Percentiles rank a stretch among this genome's conserved stretches.
Conservation (phyloP, 768 basidiomycete species). For the Trichaptum fuscoviolaceum region DNA sequence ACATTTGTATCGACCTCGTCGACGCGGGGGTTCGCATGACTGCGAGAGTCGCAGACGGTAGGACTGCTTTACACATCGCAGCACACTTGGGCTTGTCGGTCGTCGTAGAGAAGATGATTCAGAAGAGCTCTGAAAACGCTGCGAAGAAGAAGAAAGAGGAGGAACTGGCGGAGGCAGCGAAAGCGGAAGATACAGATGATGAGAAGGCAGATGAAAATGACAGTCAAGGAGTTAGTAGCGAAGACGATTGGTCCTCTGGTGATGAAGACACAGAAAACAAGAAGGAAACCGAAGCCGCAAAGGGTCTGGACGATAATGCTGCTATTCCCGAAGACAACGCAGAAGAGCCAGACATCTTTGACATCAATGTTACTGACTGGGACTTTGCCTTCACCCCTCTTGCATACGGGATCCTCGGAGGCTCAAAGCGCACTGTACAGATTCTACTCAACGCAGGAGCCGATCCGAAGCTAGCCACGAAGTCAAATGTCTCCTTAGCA, state of each 20-base stretch:
- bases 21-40: constrained; percentile 53
- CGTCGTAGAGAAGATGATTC: constrained; percentile 46
- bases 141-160: constrained; percentile 18
- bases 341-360: constrained; percentile 50
- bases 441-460: constrained; percentile 43
- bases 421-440: constrained; percentile 39
- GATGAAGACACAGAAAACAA: constrained; percentile 16
- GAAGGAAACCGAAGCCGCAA: neutral
- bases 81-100: constrained; percentile 39
- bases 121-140: constrained; percentile 35
- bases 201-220: constrained; percentile 18
- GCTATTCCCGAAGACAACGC: constrained; percentile 43
- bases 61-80: constrained; percentile 51
- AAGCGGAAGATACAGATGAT: constrained; percentile 17
- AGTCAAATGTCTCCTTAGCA: constrained; percentile 20
- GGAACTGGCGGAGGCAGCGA: constrained; percentile 17
- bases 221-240: constrained; percentile 30
- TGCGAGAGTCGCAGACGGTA: constrained; percentile 50
- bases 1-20: constrained; percentile 46
- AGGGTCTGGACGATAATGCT: constrained; percentile 21
- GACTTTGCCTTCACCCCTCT: constrained; percentile 51
- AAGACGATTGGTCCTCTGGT: constrained; percentile 46
- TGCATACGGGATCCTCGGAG: constrained; percentile 44
- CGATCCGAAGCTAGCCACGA: constrained; percentile 33
- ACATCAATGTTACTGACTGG: constrained; percentile 52